Conservation (phyloP, 2,329 filamentous ascomycete genomes). For the Fusarium scirpi region DNA sequence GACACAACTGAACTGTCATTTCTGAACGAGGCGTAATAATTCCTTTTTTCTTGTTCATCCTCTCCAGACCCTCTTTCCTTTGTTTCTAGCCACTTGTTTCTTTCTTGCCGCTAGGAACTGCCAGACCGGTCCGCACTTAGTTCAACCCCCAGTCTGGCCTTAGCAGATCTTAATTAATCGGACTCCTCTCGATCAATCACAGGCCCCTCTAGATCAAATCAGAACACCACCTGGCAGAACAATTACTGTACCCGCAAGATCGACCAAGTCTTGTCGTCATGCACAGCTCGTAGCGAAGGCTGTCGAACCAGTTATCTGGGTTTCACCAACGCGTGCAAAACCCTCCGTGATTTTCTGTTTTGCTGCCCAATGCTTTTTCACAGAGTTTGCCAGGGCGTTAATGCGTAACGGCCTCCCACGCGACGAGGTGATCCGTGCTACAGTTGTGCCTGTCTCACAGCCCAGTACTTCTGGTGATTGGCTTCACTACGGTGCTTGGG, state of each 20-base stretch:
- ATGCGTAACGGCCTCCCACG: conserved; percentile 1
- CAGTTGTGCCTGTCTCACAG: not conserved
- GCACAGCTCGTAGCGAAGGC: not conserved
- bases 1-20: not conserved
- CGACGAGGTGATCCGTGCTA: not conserved
- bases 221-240: not conserved
- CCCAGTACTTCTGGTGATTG: not conserved
- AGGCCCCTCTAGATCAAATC: not conserved
- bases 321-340: conserved; percentile 5
- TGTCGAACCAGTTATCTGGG: conserved; percentile 1
- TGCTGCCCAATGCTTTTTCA: not conserved
- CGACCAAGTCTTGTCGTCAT: conserved; percentile 29
- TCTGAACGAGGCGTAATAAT: not conserved
- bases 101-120: not conserved
- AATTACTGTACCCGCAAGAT: conserved; percentile 1
- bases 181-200: not conserved
- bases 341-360: not conserved
- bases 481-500: not conserved
- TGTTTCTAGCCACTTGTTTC: not conserved
- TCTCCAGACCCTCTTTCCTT: too few species aligned
- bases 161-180: conserved; percentile 21
- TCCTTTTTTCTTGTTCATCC: not conserved
- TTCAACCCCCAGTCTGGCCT: not conserved
- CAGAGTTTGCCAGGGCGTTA: not conserved
- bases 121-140: not conserved